These are phyloP conservation scores for Chernovozyma sophiae-reginae DNA, from an alignment of 1,139 yeast genomes.

Conservation along the genomic window DNA sequence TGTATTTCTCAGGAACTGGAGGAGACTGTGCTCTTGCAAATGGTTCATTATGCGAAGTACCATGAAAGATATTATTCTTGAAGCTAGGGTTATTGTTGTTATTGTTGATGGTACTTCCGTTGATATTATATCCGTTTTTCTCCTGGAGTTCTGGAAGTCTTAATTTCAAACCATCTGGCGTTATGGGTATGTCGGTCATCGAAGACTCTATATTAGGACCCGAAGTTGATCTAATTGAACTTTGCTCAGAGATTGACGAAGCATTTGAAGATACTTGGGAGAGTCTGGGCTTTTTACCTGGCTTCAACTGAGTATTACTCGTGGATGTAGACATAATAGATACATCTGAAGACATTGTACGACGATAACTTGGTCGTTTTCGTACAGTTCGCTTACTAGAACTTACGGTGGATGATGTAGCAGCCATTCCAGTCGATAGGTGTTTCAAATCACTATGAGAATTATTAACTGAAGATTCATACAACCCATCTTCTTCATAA, in stretches of 20 bases:
- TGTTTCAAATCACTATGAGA: slow-evolving; percentile 16
- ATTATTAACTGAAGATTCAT: slow-evolving; percentile 28
- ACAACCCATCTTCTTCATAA: slow-evolving; percentile 32
- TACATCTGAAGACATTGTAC: slow-evolving; percentile 36
- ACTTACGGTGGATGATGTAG: slow-evolving; percentile 4
- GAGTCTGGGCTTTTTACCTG: slow-evolving; percentile 11
- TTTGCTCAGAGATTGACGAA: slow-evolving; percentile 14
- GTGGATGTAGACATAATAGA: slow-evolving; percentile 35
- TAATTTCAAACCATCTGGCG: slow-evolving; percentile 1
- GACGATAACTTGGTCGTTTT: slow-evolving; percentile 31
- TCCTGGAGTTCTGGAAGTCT: neutral
- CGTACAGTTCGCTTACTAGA: slow-evolving; percentile 7
- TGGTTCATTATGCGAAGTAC: slow-evolving; percentile 8
- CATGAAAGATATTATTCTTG: slow-evolving; percentile 2
- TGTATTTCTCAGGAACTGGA: slow-evolving; percentile 27
- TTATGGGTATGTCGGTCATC: neutral
- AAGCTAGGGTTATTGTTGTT: neutral
- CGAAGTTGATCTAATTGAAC: neutral
- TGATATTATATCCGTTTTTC: neutral
- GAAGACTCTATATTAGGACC: neutral
- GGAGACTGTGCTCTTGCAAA: slow-evolving; percentile 31
- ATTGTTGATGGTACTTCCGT: neutral
- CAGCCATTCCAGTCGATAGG: slow-evolving; percentile 7
- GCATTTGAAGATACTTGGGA: slow-evolving; percentile 38
- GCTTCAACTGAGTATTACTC: slow-evolving; percentile 16